A percentile compares a stretch with the other conserved stretches of the same genome.
Evolutionary conservation across 2,329 filamentous ascomycete genomes (phyloP).

Genomic region (Colletotrichum karsti): DNA sequence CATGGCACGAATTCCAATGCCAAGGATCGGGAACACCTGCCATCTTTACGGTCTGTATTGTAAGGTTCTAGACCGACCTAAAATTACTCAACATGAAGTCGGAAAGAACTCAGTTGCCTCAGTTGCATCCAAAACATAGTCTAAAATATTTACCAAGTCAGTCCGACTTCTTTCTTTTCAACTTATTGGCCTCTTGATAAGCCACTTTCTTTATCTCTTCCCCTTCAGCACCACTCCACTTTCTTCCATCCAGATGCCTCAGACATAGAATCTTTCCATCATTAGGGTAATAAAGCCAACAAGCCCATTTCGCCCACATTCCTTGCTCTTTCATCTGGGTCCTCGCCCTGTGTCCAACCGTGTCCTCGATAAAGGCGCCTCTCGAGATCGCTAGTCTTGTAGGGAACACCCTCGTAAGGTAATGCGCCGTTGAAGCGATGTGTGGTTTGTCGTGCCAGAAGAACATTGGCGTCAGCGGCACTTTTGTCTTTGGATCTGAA

Average conservation of each 20-base stretch:
- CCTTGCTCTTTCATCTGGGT: conserved; percentile 63
- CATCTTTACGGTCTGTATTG: no score
- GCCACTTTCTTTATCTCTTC: conserved; percentile 31
- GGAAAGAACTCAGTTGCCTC: background rate
- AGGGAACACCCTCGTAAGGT: conserved; percentile 58
- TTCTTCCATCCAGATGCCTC: conserved; percentile 59
- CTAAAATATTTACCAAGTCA: no score
- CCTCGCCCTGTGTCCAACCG: conserved; percentile 62
- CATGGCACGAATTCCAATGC: no score
- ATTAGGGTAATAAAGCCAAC: conserved; percentile 63
- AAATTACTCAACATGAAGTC: no score
- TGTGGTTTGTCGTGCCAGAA: conserved; percentile 70
- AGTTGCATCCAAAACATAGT: no score
- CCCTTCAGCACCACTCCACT: conserved; percentile 53
- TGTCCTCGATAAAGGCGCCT: conserved; percentile 66
- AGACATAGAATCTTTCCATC: conserved; percentile 55
- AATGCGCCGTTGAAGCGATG: conserved; percentile 57
- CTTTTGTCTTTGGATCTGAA: conserved; percentile 12
- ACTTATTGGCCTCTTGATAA: background rate
- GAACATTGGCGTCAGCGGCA: conserved; percentile 63
- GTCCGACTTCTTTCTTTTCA: background rate
- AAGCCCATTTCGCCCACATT: conserved; percentile 60
- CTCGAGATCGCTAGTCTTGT: conserved; percentile 57
- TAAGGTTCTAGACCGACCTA: no score
- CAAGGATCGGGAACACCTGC: no score